Conservation (phyloP, 2,329 filamentous ascomycete genomes). For the Talaromyces marneffei region DNA sequence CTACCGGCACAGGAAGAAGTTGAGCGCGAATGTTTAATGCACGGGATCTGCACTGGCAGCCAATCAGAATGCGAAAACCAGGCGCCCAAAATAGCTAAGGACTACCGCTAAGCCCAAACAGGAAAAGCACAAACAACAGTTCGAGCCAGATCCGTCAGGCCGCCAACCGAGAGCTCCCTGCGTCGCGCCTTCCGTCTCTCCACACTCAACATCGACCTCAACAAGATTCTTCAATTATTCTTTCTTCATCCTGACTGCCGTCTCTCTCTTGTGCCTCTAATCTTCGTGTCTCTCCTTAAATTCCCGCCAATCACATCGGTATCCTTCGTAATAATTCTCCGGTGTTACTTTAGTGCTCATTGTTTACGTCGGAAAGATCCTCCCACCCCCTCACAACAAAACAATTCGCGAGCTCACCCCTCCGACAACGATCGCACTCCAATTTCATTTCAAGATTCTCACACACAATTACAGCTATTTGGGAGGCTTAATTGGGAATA, state of each 20-base stretch:
- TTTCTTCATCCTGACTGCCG: background rate
- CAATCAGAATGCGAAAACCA: background rate
- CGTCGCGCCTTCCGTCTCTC: background rate
- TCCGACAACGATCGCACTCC: background rate
- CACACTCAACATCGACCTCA: background rate
- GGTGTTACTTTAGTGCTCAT: background rate
- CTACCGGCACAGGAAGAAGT: too few species aligned
- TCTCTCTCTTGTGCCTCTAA: background rate
- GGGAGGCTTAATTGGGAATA: background rate
- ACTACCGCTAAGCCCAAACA: background rate
- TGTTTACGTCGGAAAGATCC: background rate
- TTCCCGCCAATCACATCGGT: background rate
- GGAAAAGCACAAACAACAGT: background rate
- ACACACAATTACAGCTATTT: background rate
- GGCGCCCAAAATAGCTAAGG: background rate
- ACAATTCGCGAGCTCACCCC: background rate
- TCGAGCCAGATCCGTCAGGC: constrained; percentile 9
- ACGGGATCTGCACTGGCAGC: background rate
- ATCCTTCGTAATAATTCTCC: background rate
- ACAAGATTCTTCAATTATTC: background rate
- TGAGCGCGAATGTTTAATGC: background rate
- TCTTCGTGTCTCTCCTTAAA: background rate
- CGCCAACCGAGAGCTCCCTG: constrained; percentile 1
- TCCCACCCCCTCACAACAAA: background rate
- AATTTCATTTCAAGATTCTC: background rate